These are phyloP conservation scores for Maudiozyma saulgeensis DNA, from an alignment of 805 yeast species.

Conservation along the genomic window DNA sequence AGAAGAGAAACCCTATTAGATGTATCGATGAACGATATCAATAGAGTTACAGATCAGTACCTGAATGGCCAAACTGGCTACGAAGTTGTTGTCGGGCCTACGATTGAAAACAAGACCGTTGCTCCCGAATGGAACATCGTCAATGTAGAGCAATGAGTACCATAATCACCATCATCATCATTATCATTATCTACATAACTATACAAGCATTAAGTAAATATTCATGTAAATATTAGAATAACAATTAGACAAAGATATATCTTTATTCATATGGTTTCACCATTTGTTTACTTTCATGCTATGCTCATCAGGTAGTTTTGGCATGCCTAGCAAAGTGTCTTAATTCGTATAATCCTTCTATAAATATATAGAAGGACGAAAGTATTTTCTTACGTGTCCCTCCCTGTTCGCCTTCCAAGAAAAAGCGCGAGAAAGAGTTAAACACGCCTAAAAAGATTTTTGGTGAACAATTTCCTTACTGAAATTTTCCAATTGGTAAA, in stretches of 20 bases:
- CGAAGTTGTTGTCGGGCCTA: conserved; percentile 18
- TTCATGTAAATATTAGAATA: conserved; percentile 1
- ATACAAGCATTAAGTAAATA: not conserved
- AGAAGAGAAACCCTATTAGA: conserved; percentile 69
- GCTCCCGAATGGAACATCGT: conserved; percentile 15
- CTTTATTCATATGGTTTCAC: too few species aligned
- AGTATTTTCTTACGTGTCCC: not conserved
- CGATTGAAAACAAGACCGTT: conserved; percentile 7
- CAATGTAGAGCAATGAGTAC: not conserved
- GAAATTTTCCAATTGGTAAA: too few species aligned
- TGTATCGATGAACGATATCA: conserved; percentile 53
- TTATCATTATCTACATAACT: not conserved
- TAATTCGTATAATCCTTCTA: not conserved
- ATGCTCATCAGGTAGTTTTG: too few species aligned
- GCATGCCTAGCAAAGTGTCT: too few species aligned
- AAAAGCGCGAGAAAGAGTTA: too few species aligned
- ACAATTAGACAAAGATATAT: not conserved
- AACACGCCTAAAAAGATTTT: too few species aligned
- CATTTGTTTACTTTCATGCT: too few species aligned
- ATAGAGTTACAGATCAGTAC: conserved; percentile 59
- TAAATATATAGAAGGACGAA: not conserved
- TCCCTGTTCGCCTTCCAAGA: not conserved
- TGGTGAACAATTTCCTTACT: too few species aligned
- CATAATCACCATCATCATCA: not conserved
- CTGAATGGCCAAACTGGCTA: conserved; percentile 6